These are phyloP conservation scores for Ceratobasidium sp. DNA, from an alignment of 1,284 basidiomycete species.

Conservation along the genomic window DNA sequence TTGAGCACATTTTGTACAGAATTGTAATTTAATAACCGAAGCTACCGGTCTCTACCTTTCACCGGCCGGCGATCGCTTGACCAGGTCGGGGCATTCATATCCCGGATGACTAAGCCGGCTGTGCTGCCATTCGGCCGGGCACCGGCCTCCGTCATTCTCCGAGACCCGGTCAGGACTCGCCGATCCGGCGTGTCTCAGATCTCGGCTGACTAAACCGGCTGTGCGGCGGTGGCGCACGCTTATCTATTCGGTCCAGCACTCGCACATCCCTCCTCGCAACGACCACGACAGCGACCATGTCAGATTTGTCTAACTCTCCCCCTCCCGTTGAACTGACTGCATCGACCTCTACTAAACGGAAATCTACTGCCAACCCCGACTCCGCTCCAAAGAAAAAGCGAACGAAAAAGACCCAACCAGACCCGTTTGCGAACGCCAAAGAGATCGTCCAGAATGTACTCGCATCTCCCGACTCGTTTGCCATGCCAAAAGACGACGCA, in stretches of 20 bases:
- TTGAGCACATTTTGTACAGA: too few relatives aligned
- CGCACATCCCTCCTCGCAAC: not conserved
- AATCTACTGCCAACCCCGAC: not conserved
- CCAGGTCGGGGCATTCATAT: too few relatives aligned
- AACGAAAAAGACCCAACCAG: constrained; percentile 28
- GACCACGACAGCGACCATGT: constrained; percentile 8
- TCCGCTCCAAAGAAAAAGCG: constrained; percentile 24
- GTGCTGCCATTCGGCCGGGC: too few relatives aligned
- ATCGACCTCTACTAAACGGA: constrained; percentile 23
- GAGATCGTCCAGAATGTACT: constrained; percentile 18
- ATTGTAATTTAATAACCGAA: too few relatives aligned
- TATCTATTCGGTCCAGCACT: not conserved
- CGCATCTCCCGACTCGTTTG: constrained; percentile 21
- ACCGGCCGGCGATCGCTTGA: too few relatives aligned
- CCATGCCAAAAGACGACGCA: constrained; percentile 9
- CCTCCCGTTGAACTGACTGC: not conserved
- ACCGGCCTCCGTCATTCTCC: too few relatives aligned
- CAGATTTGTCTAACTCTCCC: constrained; percentile 22
- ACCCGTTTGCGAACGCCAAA: constrained; percentile 20
- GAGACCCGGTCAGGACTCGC: too few relatives aligned
- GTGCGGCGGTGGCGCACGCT: not conserved
- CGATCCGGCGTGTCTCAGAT: not conserved
- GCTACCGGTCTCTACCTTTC: too few relatives aligned
- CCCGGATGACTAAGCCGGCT: too few relatives aligned
- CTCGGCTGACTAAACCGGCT: not conserved